phyloP scores from a whole-genome alignment of 495 filamentous ascomycete species.

The Arthonia radiata region DNA sequence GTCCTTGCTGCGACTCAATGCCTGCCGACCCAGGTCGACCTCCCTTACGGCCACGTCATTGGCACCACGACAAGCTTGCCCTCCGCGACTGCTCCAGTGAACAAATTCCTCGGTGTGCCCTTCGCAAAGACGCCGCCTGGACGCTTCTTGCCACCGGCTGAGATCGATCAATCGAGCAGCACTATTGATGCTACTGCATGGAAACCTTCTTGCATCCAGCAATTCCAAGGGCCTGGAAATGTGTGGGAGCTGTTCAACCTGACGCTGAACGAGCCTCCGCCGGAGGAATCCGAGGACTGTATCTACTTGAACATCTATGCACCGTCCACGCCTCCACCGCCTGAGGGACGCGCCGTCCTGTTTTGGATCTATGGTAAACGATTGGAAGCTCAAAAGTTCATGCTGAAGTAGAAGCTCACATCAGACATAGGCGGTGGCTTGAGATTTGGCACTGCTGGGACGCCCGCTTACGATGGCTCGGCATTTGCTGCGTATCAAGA shows the following conservation, averaged over 20 bases:
- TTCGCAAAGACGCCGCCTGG: constrained; percentile 5
- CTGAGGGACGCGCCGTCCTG: constrained; percentile 9
- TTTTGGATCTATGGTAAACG: constrained; percentile 15
- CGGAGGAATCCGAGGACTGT: too few relatives aligned
- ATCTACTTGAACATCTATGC: constrained; percentile 16
- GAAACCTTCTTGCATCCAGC: neutral
- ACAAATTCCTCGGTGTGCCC: constrained; percentile 12
- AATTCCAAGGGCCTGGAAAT: too few relatives aligned
- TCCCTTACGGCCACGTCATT: constrained; percentile 6
- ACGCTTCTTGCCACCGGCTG: neutral
- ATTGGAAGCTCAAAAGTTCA: too few relatives aligned
- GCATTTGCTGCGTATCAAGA: constrained; percentile 9
- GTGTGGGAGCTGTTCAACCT: too few relatives aligned
- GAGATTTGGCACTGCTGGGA: constrained; percentile 10
- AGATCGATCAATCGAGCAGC: neutral
- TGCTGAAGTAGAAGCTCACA: too few relatives aligned
- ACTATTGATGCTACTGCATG: neutral
- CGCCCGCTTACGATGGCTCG: constrained; percentile 7
- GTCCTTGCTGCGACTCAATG: too few relatives aligned
- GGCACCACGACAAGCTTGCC: constrained; percentile 10
- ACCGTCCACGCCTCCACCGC: constrained; percentile 7
- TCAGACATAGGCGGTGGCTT: too few relatives aligned
- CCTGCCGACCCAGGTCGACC: too few relatives aligned
- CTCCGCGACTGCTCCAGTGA: constrained; percentile 7
- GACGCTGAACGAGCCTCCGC: too few relatives aligned